These are phyloP conservation scores for Mariannaea sp. DNA, from an alignment of 2,329 filamentous ascomycete species.

Conservation along the genomic window DNA sequence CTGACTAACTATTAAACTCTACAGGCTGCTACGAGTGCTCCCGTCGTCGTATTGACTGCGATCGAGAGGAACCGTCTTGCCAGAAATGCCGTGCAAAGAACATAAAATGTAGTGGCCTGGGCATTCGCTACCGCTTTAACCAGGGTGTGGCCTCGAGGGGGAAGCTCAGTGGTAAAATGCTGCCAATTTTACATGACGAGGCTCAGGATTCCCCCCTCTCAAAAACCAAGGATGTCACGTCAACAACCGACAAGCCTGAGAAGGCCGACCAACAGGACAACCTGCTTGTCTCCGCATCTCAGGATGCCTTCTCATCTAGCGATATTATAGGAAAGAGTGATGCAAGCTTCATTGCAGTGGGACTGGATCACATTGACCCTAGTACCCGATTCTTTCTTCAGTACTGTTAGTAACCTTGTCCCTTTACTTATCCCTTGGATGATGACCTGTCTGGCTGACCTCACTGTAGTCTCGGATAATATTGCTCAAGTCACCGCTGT, in stretches of 20 bases:
- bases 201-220: neutral
- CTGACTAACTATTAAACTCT: neutral
- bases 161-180: slow-evolving; percentile 27
- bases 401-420: slow-evolving; percentile 20
- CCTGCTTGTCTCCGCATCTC: neutral
- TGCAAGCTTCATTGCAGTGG: neutral
- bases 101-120: slow-evolving; percentile 28
- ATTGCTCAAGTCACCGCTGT: slow-evolving; percentile 32
- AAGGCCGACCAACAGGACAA: neutral
- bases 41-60: slow-evolving; percentile 33
- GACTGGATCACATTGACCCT: slow-evolving; percentile 27
- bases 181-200: slow-evolving; percentile 13
- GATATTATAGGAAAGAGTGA: neutral
- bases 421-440: neutral
- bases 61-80: slow-evolving; percentile 29
- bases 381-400: slow-evolving; percentile 28
- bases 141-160: slow-evolving; percentile 31
- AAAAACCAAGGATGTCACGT: neutral
- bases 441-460: neutral
- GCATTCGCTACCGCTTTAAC: slow-evolving; percentile 32
- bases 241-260: neutral
- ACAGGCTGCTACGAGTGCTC: slow-evolving; percentile 34
- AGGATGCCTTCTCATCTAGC: neutral
- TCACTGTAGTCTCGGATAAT: slow-evolving; percentile 25
- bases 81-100: slow-evolving; percentile 30